Evolutionary conservation across 768 basidiomycete genomes (phyloP), one percentile per base, ranked within the genome.

Genomic region (Clavulina sp.): DNA sequence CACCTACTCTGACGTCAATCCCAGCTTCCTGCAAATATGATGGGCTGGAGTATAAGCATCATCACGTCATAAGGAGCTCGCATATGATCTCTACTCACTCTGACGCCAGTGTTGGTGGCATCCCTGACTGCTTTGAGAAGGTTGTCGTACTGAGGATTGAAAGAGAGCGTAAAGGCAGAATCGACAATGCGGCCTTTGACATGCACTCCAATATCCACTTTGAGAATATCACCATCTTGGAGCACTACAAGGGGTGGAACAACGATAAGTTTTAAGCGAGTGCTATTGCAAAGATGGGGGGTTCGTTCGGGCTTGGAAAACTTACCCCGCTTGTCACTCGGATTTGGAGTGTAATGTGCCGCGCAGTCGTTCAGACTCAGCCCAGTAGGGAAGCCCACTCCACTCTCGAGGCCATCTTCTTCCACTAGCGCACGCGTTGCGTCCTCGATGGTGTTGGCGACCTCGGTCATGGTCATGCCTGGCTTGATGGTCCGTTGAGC

Each of bases 181-280:
- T 99, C 95, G 26, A 80, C 63, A 54, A 97, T 99, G 49, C 87
- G 73, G n/a, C 93, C 95, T 60, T 84, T 84, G 32, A 97, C 91
- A 57, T 99, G 95, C 2, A 97, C 91, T 48, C 95, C 95, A 59
- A 99, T 76, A 62, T 99, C 95, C 46, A 99, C 89, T 68, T 99
- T 97, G 56, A 99, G 70, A 18, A 96, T 83, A 61, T 97, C 93
- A 33, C 80, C 77, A 52, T 75, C 67, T 62, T 82, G 72, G 31
- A 97, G 68, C 24, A 91, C 92, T 21, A 32, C 48, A 36, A 51
- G 36, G 32, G 19, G 18, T 18, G 6, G 26, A 40, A 51, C 34
- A 28, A 40, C 26, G 4, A 28, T 50, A 16, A 31, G 40, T 16
- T n/a, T n/a, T n/a, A 23, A 23, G 46, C 52, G 57, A 30, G 32